Percentiles rank a stretch among this genome's conserved stretches.
Evolutionary conservation across 805 yeast species (phyloP).

Genomic region (Brettanomyces bruxellensis): DNA sequence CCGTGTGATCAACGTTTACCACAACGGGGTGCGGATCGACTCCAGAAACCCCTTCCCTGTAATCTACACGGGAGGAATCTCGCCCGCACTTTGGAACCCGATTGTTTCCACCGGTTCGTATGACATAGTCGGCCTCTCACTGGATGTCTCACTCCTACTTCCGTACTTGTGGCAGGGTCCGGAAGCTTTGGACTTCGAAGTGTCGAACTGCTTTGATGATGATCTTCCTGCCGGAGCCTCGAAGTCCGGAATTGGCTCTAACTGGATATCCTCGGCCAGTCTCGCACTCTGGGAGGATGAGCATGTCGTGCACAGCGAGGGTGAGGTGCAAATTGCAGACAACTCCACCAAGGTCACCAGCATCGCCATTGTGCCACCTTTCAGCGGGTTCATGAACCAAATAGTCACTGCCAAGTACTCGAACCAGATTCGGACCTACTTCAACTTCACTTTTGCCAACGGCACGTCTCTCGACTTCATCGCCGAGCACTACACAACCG

Average conservation of each 20-base stretch:
- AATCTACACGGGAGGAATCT: slow-evolving; percentile 71
- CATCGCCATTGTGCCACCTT: slow-evolving; percentile 31
- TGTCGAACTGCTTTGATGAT: slow-evolving; percentile 45
- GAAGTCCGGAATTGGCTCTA: slow-evolving; percentile 33
- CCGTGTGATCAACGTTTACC: slow-evolving; percentile 53
- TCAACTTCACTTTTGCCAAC: slow-evolving; percentile 29
- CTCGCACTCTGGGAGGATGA: slow-evolving; percentile 45
- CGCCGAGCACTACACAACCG: slow-evolving; percentile 21
- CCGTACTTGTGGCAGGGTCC: slow-evolving; percentile 55
- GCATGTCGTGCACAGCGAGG: slow-evolving; percentile 29
- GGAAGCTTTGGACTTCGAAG: slow-evolving; percentile 33
- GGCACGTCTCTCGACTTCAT: slow-evolving; percentile 27
- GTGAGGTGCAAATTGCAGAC: slow-evolving; percentile 24
- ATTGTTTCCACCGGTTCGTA: slow-evolving; percentile 67
- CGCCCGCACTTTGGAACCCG: slow-evolving; percentile 77
- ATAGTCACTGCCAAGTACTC: slow-evolving; percentile 27
- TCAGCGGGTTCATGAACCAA: slow-evolving; percentile 28
- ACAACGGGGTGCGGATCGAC: slow-evolving; percentile 52
- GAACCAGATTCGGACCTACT: slow-evolving; percentile 25
- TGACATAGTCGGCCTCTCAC: slow-evolving; percentile 59
- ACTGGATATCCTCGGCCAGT: slow-evolving; percentile 56
- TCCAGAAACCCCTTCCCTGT: slow-evolving; percentile 62
- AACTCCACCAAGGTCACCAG: slow-evolving; percentile 23
- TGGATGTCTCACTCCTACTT: slow-evolving; percentile 62
- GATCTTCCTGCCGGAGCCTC: slow-evolving; percentile 16